phyloP scores from a whole-genome alignment of 1,139 yeast species.

The Arxiozyma telluris region DNA sequence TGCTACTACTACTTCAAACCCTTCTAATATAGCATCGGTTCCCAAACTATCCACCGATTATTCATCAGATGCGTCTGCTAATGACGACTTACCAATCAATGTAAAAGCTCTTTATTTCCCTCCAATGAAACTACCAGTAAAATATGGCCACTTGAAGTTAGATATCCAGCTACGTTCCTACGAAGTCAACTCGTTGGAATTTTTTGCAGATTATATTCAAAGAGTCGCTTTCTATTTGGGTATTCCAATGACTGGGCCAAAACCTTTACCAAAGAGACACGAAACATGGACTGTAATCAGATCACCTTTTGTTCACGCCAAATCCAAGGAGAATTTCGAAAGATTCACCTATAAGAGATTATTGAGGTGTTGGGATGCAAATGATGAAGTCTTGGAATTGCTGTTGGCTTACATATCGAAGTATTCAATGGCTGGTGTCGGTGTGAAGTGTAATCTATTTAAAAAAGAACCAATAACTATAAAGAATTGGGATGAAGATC shows the following conservation, averaged over 20 bases:
- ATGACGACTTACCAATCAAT: conserved; percentile 50
- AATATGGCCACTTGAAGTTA: conserved; percentile 66
- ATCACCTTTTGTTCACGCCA: conserved; percentile 92
- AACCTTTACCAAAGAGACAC: conserved; percentile 58
- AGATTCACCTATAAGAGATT: conserved; percentile 73
- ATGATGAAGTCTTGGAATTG: conserved; percentile 74
- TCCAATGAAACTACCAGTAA: conserved; percentile 61
- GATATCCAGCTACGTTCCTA: conserved; percentile 66
- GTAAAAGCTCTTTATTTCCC: conserved; percentile 76
- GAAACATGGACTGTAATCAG: conserved; percentile 91
- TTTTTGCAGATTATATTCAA: conserved; percentile 76
- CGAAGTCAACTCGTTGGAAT: conserved; percentile 58
- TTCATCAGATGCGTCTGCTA: background rate
- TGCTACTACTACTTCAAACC: background rate
- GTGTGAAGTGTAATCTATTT: conserved; percentile 65
- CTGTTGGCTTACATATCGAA: conserved; percentile 75
- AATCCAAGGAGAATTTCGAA: conserved; percentile 88
- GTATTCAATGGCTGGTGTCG: conserved; percentile 73
- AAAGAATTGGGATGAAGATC: conserved; percentile 4
- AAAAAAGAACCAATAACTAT: conserved; percentile 40
- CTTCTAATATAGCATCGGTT: background rate
- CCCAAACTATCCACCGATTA: background rate
- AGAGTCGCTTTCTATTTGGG: conserved; percentile 88
- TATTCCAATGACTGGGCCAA: conserved; percentile 67
- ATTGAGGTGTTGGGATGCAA: conserved; percentile 72